These are phyloP conservation scores for Pseudozyma sp. DNA, from an alignment of 1,284 basidiomycete genomes.

Conservation along the genomic window DNA sequence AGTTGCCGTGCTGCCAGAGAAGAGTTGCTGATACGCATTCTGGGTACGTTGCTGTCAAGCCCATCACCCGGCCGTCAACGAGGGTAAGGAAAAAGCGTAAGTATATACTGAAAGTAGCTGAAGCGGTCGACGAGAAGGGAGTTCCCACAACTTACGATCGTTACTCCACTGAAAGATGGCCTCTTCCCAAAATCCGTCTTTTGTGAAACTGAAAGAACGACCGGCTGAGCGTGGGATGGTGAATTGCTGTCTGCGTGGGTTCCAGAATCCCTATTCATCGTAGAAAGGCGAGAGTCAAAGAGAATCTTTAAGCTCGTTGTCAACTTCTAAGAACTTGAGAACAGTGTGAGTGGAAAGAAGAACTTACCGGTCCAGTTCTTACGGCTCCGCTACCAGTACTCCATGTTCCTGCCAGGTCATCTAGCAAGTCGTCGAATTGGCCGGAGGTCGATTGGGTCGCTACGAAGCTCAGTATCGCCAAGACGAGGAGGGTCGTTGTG, in stretches of 20 bases:
- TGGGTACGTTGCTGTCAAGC: constrained; percentile 16
- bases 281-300: neutral
- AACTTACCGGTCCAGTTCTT: constrained; percentile 55
- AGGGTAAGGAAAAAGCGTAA: neutral
- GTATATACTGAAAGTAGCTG: neutral
- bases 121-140: neutral
- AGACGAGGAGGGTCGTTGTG: constrained; percentile 1
- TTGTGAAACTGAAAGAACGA: constrained; percentile 27
- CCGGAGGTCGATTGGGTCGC: constrained; percentile 12
- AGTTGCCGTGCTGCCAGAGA: constrained; percentile 37
- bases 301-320: too few relatives aligned
- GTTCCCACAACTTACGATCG: constrained; percentile 25
- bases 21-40: constrained; percentile 24
- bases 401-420: constrained; percentile 56
- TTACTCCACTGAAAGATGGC: constrained; percentile 20
- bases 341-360: neutral
- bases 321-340: neutral
- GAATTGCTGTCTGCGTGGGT: constrained; percentile 29
- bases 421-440: constrained; percentile 17
- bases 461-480: constrained; percentile 5
- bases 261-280: constrained; percentile 27
- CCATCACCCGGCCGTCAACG: neutral
- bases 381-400: constrained; percentile 59
- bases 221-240: constrained; percentile 20
- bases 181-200: constrained; percentile 34